These are phyloP conservation scores for Sinapis alba DNA, from an alignment of 441 rosid genomes.

Conservation along the genomic window DNA sequence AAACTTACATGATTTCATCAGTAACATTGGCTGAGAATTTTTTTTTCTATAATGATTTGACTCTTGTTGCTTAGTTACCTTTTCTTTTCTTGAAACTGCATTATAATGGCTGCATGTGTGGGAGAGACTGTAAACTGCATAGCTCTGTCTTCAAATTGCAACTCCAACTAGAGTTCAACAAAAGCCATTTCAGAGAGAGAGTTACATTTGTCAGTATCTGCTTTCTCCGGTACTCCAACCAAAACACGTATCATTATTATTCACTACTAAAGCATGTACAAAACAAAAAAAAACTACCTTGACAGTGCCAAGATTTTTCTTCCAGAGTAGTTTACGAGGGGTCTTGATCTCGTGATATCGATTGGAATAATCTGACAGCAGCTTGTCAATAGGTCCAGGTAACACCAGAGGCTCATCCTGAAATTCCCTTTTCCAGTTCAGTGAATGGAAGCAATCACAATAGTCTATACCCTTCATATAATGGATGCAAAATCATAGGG, in stretches of 20 bases:
- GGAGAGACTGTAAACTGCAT: constrained; percentile 87
- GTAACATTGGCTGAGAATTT: constrained; percentile 11
- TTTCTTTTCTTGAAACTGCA: constrained; percentile 93
- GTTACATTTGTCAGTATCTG: background rate
- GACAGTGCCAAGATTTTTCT: constrained; percentile 96
- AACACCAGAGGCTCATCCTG: constrained; percentile 86
- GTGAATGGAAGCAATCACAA: constrained; percentile 9
- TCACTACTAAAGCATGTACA: constrained; percentile 5
- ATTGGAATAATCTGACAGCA: constrained; percentile 82
- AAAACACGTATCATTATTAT: background rate
- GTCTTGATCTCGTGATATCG: constrained; percentile 87
- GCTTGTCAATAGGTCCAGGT: constrained; percentile 75
- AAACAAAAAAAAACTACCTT: constrained; percentile 53
- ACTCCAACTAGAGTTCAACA: constrained; percentile 69
- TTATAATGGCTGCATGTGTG: constrained; percentile 83
- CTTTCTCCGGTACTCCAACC: background rate
- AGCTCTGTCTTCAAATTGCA: constrained; percentile 89
- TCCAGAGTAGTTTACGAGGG: constrained; percentile 97
- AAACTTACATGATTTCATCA: constrained; percentile 19
- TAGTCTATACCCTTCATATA: background rate
- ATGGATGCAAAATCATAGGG: background rate
- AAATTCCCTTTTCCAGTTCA: constrained; percentile 26
- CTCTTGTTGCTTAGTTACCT: constrained; percentile 49
- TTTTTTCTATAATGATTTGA: constrained; percentile 20
- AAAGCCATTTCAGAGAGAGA: constrained; percentile 19